Conservation (phyloP, 768 basidiomycete genomes). For the Russula compacta region DNA sequence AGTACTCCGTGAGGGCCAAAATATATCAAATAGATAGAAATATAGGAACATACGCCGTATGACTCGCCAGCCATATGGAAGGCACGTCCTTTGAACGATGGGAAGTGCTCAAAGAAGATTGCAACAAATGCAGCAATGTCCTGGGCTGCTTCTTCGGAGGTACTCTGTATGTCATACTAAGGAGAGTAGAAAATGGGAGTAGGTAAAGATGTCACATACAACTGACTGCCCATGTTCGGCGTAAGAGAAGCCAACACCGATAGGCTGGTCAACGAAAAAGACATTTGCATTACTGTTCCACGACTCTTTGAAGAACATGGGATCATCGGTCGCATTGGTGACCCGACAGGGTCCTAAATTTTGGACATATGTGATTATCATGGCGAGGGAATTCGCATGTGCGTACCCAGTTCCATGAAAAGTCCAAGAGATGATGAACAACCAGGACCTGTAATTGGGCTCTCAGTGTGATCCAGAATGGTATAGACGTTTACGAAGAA, state of each 20-base stretch:
- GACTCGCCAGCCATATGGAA: constrained; percentile 39
- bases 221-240: constrained; percentile 53
- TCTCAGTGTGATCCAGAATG: background rate
- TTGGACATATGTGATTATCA: background rate
- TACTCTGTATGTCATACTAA: constrained; percentile 32
- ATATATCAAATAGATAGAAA: background rate
- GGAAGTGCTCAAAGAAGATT: constrained; percentile 70
- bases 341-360: constrained; percentile 61
- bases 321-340: constrained; percentile 34
- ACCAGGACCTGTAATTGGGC: background rate
- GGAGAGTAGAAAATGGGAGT: background rate
- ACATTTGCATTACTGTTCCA: constrained; percentile 64
- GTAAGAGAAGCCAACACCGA: constrained; percentile 32
- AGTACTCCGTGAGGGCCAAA: background rate
- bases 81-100: constrained; percentile 54
- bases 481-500: background rate
- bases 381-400: constrained; percentile 36
- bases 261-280: constrained; percentile 38
- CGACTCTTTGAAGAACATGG: constrained; percentile 47
- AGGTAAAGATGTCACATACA: constrained; percentile 28
- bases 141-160: constrained; percentile 56
- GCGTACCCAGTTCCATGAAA: constrained; percentile 41
- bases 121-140: constrained; percentile 64
- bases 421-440: constrained; percentile 27
- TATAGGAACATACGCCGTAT: constrained; percentile 35